Base-by-base conservation (phyloP, 345 rosid genomes). In the Citrus inodora region DNA sequence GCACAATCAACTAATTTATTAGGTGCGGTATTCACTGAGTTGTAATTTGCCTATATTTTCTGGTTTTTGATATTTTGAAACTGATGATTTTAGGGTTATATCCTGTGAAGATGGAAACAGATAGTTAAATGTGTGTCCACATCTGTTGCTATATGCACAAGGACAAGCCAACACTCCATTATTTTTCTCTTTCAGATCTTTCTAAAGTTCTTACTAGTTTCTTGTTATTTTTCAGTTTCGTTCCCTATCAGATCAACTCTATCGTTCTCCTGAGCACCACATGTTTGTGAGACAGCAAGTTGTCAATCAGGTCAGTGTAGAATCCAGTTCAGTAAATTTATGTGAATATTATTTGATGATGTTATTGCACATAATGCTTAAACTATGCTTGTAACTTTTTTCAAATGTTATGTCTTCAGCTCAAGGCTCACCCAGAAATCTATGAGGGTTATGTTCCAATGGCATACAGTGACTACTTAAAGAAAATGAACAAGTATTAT, bases 201-300 rank as follows among this genome's bases (percentile, higher is more conserved):
- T 25, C 33, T 14, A 27, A 27, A 69, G 56, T 42, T 67, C 79
- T 86, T 51, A 72, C 17, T 76, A 40, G 48, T 69, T 82, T 71
- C 61, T 16, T 79, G 3, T 79, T 82, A 65, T 53, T 84, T 76
- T 70, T 48, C 91, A 95, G 98, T 95, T 93, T 78, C 90, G 98
- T 33, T 85, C 98, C 53, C 78, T 93, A 78, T 92, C 98, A 65
- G 98, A 95, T 78, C 98, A 93, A 85, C 92, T 95, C 53, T 95
- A 93, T 77, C 92, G 90, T 60, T 87, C 98, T 74, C 66, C 93
- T 65, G 94, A 93, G 37, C 87, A 90, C 79, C 98, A 93, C 84
- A 87, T 80, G 67, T 76, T 76, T 88, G 94, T 93, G 79, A 90
- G 98, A 76, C 87, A 90, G 64, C 92, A 86, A 84, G 81, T 95